Conservation (phyloP, 164 flowering plant genomes). For the Warburgia ugandensis region DNA sequence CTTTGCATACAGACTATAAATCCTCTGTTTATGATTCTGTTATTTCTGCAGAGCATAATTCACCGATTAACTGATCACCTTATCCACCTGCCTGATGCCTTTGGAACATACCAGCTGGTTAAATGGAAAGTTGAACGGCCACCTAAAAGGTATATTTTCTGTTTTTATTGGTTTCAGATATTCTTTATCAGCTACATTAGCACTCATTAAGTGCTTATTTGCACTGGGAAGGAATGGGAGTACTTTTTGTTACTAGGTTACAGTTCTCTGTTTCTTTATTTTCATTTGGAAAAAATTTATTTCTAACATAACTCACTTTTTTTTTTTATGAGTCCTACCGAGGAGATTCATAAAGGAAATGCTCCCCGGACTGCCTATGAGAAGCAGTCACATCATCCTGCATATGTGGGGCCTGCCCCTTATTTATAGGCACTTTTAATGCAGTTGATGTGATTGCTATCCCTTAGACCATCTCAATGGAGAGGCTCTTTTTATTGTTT, state of each 20-base stretch:
- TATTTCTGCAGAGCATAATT: constrained; percentile 46
- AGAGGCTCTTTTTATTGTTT: no score
- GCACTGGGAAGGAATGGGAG: background rate
- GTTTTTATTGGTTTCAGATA: background rate
- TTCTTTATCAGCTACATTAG: background rate
- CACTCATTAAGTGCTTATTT: background rate
- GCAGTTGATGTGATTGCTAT: no score
- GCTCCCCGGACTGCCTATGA: no score
- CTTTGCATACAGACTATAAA: background rate
- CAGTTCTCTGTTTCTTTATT: no score
- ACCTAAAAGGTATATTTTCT: constrained; percentile 25
- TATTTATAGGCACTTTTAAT: no score
- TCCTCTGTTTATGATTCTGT: constrained; percentile 1
- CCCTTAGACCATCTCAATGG: no score
- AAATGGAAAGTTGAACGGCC: constrained; percentile 56
- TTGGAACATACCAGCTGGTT: constrained; percentile 53
- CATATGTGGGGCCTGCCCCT: no score
- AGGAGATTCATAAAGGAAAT: no score
- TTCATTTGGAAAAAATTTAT: no score
- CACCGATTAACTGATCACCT: constrained; percentile 43
- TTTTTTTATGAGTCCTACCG: no score
- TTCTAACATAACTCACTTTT: no score
- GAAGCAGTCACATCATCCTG: no score
- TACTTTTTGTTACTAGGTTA: background rate
- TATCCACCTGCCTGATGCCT: constrained; percentile 49